Base-by-base conservation (phyloP, 208 protist species). In the Crithidia fasciculata region DNA sequence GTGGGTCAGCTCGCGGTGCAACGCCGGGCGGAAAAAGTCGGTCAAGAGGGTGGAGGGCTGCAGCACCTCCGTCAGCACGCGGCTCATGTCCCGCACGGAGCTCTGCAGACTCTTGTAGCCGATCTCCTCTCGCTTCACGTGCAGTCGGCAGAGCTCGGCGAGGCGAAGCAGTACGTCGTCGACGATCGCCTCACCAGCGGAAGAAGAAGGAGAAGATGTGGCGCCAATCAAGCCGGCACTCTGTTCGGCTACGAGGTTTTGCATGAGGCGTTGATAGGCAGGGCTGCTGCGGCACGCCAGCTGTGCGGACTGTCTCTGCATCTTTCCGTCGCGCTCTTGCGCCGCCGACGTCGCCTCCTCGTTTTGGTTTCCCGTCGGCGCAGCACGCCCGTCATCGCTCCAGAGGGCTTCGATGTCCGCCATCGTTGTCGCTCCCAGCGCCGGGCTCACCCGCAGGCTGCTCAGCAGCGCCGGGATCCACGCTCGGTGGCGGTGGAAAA, bases 401-500 rank as follows among this genome's bases (percentile, higher is more conserved):
- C 59, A 57, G 10, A 74, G 67, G 18, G 54, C 72, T 10, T 66
- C 18, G 13, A 81, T 64, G 44, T 75, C 69, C 9, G 44, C 10
- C 60, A 63, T 59, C 59, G 56, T 72, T 28, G 16, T 61, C 19
- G 66, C 72, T 39, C 44, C 57, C 40, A 80, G 61, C 0, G 66
- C 78, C 2, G 82, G 68, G 5, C 79, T 69, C 41, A 88, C 82
- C 0, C 78, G 70, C 49, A 95, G 55, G 12, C 79, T 56, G 64
- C 74, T 69, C 73, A 81, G 49, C 19, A 81, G 55, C 13, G 80
- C 83, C 37, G 41, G 37, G 28, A 92, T 37, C 80, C 80, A 85
- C 41, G 78, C 65, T 6, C 67, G 76, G 55, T 77, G 75, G 57
- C 19, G 65, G 64, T 16, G 58, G 49, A 85, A 96, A 57, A 75